A percentile compares a stretch with the other conserved stretches of the same genome.
Conservation (phyloP, 2,329 filamentous ascomycete genomes). For the Aspergillus ochraceoroseus region DNA sequence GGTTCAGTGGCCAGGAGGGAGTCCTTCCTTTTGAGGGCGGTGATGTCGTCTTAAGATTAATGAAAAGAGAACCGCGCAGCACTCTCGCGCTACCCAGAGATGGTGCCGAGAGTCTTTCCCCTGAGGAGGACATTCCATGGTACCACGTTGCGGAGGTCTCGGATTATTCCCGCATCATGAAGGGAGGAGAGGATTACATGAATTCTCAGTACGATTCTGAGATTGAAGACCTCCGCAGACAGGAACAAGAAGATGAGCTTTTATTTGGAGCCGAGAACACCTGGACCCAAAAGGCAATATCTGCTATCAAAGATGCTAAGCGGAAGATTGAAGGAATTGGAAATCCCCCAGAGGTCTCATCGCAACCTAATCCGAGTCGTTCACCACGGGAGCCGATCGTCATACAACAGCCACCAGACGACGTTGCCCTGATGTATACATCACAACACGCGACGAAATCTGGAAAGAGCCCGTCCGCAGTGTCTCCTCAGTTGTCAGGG, state of each 20-base stretch:
- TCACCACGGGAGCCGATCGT: constrained; percentile 47
- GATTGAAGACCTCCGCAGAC: constrained; percentile 65
- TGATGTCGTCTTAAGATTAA: constrained; percentile 82
- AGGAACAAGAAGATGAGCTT: constrained; percentile 83
- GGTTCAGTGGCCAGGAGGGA: constrained; percentile 84
- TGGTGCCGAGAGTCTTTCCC: constrained; percentile 63
- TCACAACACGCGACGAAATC: constrained; percentile 47
- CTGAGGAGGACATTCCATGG: constrained; percentile 81
- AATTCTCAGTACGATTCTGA: constrained; percentile 71
- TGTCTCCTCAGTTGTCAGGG: constrained; percentile 18
- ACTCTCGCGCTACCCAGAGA: constrained; percentile 85
- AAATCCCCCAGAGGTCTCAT: constrained; percentile 54
- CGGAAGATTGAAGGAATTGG: constrained; percentile 67
- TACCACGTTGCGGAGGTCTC: constrained; percentile 89
- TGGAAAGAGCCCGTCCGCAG: constrained; percentile 37
- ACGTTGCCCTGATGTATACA: constrained; percentile 50
- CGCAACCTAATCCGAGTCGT: constrained; percentile 49
- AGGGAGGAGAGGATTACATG: constrained; percentile 87
- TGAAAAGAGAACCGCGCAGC: constrained; percentile 72
- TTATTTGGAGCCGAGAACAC: constrained; percentile 90
- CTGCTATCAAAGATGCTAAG: constrained; percentile 67
- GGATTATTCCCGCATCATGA: constrained; percentile 94
- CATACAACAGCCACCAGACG: constrained; percentile 45
- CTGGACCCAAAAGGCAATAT: constrained; percentile 82
- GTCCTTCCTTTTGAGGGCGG: constrained; percentile 74